A percentile compares a stretch with the other conserved stretches of the same genome.
These are phyloP conservation scores for Arabidopsis arenosa DNA, from an alignment of 345 rosid species.

Conservation along the genomic window DNA sequence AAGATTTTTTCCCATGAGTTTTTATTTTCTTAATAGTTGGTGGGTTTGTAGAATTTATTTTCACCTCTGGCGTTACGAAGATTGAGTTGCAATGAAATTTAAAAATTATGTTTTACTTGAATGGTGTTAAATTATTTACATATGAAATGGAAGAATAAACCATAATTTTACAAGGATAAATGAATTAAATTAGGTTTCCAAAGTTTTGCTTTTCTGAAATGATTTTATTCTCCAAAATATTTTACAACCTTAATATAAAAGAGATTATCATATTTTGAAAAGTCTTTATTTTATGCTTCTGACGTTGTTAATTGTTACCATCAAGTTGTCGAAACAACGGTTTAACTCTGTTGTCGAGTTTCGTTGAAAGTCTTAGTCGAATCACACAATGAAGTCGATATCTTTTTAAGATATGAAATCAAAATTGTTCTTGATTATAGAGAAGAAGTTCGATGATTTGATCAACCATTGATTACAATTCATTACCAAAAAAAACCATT, in stretches of 20 bases:
- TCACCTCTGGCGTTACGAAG: too few relatives aligned
- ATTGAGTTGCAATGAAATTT: background rate
- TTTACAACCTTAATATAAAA: background rate
- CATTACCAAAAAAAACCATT: too few relatives aligned
- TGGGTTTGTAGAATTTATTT: too few relatives aligned
- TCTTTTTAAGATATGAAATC: too few relatives aligned
- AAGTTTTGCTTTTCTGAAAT: background rate
- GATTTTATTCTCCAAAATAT: background rate
- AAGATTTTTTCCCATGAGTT: too few relatives aligned
- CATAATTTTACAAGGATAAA: background rate
- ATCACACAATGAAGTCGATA: too few relatives aligned
- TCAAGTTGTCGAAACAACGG: background rate
- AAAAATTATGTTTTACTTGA: background rate
- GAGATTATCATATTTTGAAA: background rate
- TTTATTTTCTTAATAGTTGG: too few relatives aligned
- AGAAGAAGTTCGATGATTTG: too few relatives aligned
- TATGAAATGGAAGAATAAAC: background rate
- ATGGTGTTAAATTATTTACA: background rate
- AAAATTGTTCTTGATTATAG: too few relatives aligned
- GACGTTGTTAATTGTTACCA: too few relatives aligned
- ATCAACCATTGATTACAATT: too few relatives aligned
- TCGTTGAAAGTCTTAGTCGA: background rate
- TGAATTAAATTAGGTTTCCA: background rate
- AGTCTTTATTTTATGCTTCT: background rate
- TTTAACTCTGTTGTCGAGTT: too few relatives aligned